Evolutionary conservation across 768 basidiomycete genomes (phyloP).

Genomic region (Xerocomellus chrysenteron): DNA sequence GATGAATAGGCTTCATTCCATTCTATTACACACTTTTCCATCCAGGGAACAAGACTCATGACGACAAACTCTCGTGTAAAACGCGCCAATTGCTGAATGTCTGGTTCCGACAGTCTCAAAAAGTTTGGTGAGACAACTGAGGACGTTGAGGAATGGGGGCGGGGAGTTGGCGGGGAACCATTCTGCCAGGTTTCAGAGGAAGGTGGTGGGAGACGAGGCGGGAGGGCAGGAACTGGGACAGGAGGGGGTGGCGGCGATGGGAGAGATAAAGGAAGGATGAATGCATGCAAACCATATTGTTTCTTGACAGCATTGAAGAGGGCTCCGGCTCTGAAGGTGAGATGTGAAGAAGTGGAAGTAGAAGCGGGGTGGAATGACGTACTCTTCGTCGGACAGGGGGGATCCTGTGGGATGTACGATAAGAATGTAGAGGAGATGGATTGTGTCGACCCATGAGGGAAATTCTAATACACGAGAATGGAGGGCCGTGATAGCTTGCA

Average conservation of each 20-base stretch:
- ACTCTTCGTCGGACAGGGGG: conserved; percentile 78
- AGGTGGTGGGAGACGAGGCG: conserved; percentile 66
- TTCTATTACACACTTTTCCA: conserved; percentile 91
- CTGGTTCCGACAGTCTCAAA: conserved; percentile 61
- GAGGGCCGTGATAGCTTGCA: conserved; percentile 76
- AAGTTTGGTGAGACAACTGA: conserved; percentile 23
- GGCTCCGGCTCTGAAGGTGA: conserved; percentile 58
- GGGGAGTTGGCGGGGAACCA: conserved; percentile 4
- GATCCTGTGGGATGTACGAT: conserved; percentile 75
- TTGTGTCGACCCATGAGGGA: conserved; percentile 79
- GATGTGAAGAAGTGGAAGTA: conserved; percentile 8
- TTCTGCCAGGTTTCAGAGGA: conserved; percentile 25
- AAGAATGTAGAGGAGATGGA: conserved; percentile 67
- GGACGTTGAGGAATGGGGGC: neutral
- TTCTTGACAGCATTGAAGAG: conserved; percentile 87
- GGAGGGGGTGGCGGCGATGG: conserved; percentile 64
- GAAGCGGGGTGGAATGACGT: conserved; percentile 32
- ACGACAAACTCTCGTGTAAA: conserved; percentile 87
- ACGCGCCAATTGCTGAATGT: conserved; percentile 70
- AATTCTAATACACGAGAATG: conserved; percentile 65
- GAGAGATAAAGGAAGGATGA: conserved; percentile 62
- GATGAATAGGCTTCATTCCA: conserved; percentile 92
- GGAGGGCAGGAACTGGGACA: conserved; percentile 61
- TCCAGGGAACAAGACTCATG: conserved; percentile 92
- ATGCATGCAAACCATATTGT: conserved; percentile 77